These are phyloP conservation scores for Tylopilus vinaceipallidus DNA, from an alignment of 768 basidiomycete species.

Conservation along the genomic window DNA sequence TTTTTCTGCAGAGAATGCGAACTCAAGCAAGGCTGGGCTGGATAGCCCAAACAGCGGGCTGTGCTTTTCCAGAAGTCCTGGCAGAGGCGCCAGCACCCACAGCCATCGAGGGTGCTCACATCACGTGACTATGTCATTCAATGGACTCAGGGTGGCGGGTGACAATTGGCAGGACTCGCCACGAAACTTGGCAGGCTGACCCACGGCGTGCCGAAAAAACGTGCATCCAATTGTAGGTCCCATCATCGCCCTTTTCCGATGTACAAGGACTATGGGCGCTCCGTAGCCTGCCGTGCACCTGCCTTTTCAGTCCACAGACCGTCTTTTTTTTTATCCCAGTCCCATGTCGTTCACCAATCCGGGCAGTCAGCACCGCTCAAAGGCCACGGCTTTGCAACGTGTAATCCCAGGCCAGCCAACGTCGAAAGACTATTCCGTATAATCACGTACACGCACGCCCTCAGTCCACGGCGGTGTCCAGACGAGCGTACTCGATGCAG, in stretches of 20 bases:
- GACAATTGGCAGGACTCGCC: too few species aligned
- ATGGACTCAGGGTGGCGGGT: too few species aligned
- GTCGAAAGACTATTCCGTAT: neutral
- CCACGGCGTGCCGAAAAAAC: neutral
- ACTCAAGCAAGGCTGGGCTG: too few species aligned
- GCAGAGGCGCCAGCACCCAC: too few species aligned
- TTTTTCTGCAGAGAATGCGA: neutral
- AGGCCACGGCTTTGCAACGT: constrained; percentile 23
- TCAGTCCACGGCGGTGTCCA: neutral
- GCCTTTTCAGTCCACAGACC: neutral
- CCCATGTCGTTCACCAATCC: neutral
- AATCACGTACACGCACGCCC: constrained; percentile 15
- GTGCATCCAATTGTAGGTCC: constrained; percentile 1
- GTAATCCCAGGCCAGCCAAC: constrained; percentile 13
- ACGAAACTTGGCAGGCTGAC: constrained; percentile 5
- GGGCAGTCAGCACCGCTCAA: neutral
- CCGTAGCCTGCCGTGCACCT: constrained; percentile 7
- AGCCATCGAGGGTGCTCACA: neutral
- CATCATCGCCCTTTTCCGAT: constrained; percentile 14
- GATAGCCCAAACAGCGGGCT: too few species aligned
- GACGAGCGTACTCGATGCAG: neutral
- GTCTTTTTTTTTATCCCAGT: neutral
- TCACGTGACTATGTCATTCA: constrained; percentile 20
- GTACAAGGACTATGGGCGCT: constrained; percentile 18
- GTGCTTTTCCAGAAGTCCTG: constrained; percentile 17